phyloP scores from a whole-genome alignment of 345 rosid genomes.

The Euclidium syriacum region DNA sequence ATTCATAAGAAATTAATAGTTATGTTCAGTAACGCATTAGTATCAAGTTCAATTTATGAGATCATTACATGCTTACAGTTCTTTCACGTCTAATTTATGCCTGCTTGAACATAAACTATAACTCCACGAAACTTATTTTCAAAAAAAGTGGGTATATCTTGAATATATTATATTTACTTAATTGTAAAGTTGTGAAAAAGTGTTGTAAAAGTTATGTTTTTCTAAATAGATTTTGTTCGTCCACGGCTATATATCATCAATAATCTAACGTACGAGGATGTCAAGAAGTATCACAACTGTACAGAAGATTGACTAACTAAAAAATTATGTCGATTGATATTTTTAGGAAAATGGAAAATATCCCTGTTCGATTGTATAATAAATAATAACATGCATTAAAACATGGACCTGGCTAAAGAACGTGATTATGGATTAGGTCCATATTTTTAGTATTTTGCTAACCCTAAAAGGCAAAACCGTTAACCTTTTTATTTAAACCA shows the following conservation, averaged over 20 bases:
- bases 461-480: conserved; percentile 1
- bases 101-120: background rate
- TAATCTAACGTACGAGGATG: background rate
- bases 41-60: background rate
- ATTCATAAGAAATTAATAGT: background rate
- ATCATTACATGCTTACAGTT: background rate
- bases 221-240: background rate
- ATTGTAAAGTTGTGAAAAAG: too few relatives aligned
- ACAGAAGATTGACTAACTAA: background rate
- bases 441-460: conserved; percentile 18
- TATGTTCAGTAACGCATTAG: background rate
- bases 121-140: background rate
- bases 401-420: conserved; percentile 9
- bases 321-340: background rate
- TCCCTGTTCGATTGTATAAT: background rate
- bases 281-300: background rate
- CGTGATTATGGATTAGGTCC: conserved; percentile 29
- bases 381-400: background rate
- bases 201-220: background rate
- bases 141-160: too few relatives aligned
- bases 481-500: background rate
- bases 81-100: background rate
- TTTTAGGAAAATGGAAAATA: background rate
- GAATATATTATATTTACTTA: too few relatives aligned
- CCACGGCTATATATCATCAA: background rate